Conservation (phyloP, 768 basidiomycete species). For the Boletus rubescentipes region DNA sequence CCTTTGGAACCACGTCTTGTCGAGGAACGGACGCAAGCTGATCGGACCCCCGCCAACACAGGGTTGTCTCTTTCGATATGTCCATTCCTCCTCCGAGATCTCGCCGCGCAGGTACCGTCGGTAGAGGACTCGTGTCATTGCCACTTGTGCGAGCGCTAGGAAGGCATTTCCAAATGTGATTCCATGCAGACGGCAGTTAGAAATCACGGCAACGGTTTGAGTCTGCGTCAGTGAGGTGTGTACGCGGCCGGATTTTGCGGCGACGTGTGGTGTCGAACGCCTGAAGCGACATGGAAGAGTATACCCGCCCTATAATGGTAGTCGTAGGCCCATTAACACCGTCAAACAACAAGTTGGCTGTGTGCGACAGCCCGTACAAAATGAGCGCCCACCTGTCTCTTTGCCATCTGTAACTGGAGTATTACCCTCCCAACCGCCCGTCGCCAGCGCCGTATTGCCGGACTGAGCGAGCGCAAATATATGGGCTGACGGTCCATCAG, state of each 20-base stretch:
- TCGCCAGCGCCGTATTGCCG: conserved; percentile 45
- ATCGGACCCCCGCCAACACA: not conserved
- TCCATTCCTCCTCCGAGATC: conserved; percentile 4
- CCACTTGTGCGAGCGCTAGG: conserved; percentile 45
- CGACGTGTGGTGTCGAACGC: conserved; percentile 32
- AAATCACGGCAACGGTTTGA: conserved; percentile 32
- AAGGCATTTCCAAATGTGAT: conserved; percentile 54
- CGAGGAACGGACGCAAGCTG: no score
- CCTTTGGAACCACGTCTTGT: conserved; percentile 37
- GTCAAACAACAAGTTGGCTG: not conserved
- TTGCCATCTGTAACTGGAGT: conserved; percentile 31
- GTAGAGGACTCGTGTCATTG: no score
- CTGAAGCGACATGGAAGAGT: conserved; percentile 22
- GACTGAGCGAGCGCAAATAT: conserved; percentile 26
- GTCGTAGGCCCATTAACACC: not conserved
- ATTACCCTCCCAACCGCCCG: conserved; percentile 38
- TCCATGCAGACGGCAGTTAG: conserved; percentile 39
- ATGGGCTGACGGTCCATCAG: conserved; percentile 38
- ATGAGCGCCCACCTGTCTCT: conserved; percentile 34
- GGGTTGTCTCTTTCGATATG: not conserved
- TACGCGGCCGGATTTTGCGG: conserved; percentile 35
- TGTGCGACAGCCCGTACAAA: not conserved
- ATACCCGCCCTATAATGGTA: no score
- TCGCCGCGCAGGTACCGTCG: conserved; percentile 11
- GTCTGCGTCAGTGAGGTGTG: conserved; percentile 27